phyloP scores from a whole-genome alignment of 2,329 filamentous ascomycete species.

The Coniella lustricola region DNA sequence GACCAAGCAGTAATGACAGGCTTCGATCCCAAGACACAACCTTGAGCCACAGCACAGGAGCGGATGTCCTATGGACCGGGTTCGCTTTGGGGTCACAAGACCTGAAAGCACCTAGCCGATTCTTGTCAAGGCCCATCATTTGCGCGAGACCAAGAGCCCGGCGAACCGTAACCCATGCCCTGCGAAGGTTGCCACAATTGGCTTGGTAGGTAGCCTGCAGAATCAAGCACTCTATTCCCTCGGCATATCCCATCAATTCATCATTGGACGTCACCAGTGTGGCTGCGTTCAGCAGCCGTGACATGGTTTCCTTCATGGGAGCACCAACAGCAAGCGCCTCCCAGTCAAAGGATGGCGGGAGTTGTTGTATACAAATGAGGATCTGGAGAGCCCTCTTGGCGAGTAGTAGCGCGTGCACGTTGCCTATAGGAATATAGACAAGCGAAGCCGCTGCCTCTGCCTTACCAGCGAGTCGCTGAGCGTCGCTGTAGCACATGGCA shows the following conservation, averaged over 20 bases:
- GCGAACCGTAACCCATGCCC: constrained; percentile 45
- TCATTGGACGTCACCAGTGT: constrained; percentile 42
- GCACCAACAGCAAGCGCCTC: constrained; percentile 22
- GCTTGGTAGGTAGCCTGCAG: constrained; percentile 42
- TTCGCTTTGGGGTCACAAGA: constrained; percentile 32
- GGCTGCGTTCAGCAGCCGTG: constrained; percentile 26
- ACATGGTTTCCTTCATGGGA: constrained; percentile 23
- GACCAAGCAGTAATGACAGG: constrained; percentile 43
- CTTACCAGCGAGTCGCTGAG: constrained; percentile 26
- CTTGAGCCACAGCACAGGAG: constrained; percentile 38
- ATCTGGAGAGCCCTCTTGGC: constrained; percentile 41
- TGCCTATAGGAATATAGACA: constrained; percentile 25
- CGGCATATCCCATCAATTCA: constrained; percentile 41
- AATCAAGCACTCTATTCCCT: constrained; percentile 46
- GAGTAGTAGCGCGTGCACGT: constrained; percentile 40
- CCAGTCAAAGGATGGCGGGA: constrained; percentile 28
- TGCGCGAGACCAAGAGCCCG: constrained; percentile 44
- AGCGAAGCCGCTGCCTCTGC: constrained; percentile 20
- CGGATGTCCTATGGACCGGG: constrained; percentile 24
- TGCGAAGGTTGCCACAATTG: constrained; percentile 47
- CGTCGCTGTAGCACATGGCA: constrained; percentile 25
- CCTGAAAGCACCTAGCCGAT: constrained; percentile 26
- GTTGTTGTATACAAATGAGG: constrained; percentile 38
- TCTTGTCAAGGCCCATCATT: constrained; percentile 41
- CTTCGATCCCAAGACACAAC: constrained; percentile 44